Conservation (phyloP, 768 basidiomycete species). For the Podaxis pistillaris region DNA sequence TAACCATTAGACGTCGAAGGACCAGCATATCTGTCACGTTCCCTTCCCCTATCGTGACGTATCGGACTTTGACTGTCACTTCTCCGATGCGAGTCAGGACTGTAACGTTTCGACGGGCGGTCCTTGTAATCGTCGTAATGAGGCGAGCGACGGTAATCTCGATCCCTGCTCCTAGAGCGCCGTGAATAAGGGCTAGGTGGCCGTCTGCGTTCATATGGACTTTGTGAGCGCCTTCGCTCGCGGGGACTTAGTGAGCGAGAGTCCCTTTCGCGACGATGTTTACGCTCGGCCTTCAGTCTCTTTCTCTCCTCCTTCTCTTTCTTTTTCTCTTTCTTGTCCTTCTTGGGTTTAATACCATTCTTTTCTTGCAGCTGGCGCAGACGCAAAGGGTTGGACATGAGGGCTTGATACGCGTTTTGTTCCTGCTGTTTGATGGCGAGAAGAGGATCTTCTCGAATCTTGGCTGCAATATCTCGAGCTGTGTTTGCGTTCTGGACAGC, state of each 20-base stretch:
- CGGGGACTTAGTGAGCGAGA: constrained; percentile 20
- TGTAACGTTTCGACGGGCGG: constrained; percentile 25
- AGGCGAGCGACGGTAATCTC: constrained; percentile 26
- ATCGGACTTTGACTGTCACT: constrained; percentile 29
- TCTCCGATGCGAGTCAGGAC: constrained; percentile 33
- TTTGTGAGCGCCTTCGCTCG: constrained; percentile 16
- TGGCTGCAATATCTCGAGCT: constrained; percentile 82
- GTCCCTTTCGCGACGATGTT: constrained; percentile 26
- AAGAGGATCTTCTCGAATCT: constrained; percentile 95
- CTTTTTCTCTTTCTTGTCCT: constrained; percentile 67
- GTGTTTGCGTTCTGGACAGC: constrained; percentile 94
- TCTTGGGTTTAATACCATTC: constrained; percentile 79
- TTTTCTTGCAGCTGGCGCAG: constrained; percentile 78
- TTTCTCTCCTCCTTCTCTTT: constrained; percentile 46
- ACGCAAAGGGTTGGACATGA: constrained; percentile 84
- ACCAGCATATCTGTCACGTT: constrained; percentile 26
- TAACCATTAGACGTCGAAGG: constrained; percentile 27
- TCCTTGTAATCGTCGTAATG: constrained; percentile 29
- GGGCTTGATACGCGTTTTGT: constrained; percentile 85
- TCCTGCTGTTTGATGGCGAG: constrained; percentile 99
- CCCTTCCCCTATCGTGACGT: constrained; percentile 21
- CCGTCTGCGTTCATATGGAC: constrained; percentile 17
- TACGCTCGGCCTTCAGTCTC: constrained; percentile 39
- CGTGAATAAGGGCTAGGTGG: constrained; percentile 29
- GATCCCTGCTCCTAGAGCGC: constrained; percentile 43